Conservation (phyloP, 2,329 filamentous ascomycete species). For the Madurella fahalii region DNA sequence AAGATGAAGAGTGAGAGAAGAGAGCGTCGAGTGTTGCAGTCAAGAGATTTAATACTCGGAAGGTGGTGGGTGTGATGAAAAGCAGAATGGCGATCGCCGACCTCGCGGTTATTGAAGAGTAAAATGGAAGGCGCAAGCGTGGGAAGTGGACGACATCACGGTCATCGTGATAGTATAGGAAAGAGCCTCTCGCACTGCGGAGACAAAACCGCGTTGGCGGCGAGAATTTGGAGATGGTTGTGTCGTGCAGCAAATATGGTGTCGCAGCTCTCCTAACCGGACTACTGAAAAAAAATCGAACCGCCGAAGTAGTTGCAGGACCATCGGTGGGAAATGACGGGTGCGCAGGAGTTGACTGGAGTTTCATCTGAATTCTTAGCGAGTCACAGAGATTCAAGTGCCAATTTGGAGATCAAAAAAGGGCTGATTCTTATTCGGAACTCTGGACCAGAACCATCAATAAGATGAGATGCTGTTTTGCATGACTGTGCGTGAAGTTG, state of each 20-base stretch:
- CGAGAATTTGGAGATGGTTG: neutral
- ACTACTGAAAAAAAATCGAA: too few species aligned
- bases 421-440: too few species aligned
- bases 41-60: neutral
- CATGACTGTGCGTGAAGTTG: conserved; percentile 20
- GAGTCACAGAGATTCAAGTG: too few species aligned
- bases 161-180: conserved; percentile 3
- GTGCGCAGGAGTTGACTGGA: too few species aligned
- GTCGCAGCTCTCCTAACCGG: too few species aligned
- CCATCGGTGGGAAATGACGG: too few species aligned
- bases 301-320: too few species aligned
- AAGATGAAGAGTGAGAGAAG: neutral
- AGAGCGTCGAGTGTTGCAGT: neutral
- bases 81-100: neutral
- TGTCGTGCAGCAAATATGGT: neutral
- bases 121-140: neutral
- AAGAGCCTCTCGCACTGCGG: conserved; percentile 1
- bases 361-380: too few species aligned
- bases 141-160: neutral
- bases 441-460: too few species aligned
- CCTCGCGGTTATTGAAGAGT: neutral
- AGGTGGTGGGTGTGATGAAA: neutral
- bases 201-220: neutral
- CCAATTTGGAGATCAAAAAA: too few species aligned
- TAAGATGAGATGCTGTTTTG: conserved; percentile 32